A percentile compares a stretch with the other conserved stretches of the same genome.
These are phyloP conservation scores for Linanthus parryae DNA, from an alignment of 148 eudicot species.

Conservation along the genomic window DNA sequence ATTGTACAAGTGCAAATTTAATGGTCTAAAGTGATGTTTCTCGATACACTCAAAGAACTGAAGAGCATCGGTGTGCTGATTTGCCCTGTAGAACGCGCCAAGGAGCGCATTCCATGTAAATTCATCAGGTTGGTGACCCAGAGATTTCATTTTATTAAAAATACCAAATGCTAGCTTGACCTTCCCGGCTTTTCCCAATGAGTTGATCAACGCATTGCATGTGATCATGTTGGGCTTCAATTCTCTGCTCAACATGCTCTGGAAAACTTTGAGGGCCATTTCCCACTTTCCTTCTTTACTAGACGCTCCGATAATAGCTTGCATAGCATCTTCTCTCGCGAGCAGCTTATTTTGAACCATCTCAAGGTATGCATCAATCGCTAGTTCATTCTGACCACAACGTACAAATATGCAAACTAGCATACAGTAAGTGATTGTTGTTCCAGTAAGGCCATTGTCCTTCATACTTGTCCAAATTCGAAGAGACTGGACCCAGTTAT, in stretches of 20 bases:
- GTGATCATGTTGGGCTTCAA: slow-evolving; percentile 49
- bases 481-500: slow-evolving; percentile 37
- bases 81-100: slow-evolving; percentile 41
- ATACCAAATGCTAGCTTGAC: slow-evolving; percentile 35
- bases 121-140: slow-evolving; percentile 44
- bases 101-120: slow-evolving; percentile 62
- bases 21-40: slow-evolving; percentile 18
- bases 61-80: slow-evolving; percentile 40
- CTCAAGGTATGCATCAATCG: slow-evolving; percentile 52
- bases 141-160: slow-evolving; percentile 24
- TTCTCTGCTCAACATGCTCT: slow-evolving; percentile 28
- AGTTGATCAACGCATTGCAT: slow-evolving; percentile 50
- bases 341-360: slow-evolving; percentile 33
- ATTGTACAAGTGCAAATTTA: slow-evolving; percentile 40
- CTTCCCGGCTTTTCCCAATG: slow-evolving; percentile 51
- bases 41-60: slow-evolving; percentile 41
- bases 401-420: slow-evolving; percentile 56
- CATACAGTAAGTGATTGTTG: slow-evolving; percentile 38
- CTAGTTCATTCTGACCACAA: slow-evolving; percentile 49
- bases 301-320: slow-evolving; percentile 53
- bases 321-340: slow-evolving; percentile 46
- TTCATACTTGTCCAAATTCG: slow-evolving; percentile 48
- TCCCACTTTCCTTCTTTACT: slow-evolving; percentile 50
- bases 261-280: slow-evolving; percentile 34
- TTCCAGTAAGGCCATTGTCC: slow-evolving; percentile 34